Evolutionary conservation across 2,329 filamentous ascomycete genomes (phyloP), one percentile per base, ranked within the genome.

Genomic region (Pestalotiopsis fici): DNA sequence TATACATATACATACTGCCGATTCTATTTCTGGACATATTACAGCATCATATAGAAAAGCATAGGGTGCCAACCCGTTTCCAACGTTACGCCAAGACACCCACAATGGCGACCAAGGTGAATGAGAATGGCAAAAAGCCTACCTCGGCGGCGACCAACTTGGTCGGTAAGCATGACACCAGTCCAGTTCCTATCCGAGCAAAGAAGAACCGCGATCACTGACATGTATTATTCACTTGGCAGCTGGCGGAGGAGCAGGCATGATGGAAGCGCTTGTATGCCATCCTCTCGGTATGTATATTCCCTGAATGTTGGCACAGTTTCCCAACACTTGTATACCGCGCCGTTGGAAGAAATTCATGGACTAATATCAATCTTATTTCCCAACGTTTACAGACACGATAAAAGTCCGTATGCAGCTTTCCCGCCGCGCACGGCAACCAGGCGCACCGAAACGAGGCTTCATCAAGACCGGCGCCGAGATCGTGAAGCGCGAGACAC

Each of bases 371-470:
- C n/a, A 35, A 0, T 11, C 0, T 35, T 31, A 59, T 47, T 23
- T 35, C 6, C 55, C 13, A 21, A 21, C 15, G 6, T 21, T 9
- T 28, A 57, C 71, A 93, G 94, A 98, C 81, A 98, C 95, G 68
- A 97, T 98, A 85, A 98, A 99, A 88, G 96, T 99, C 70, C 94
- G 96, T 74, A 99, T 99, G 97, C 96, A 99, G 84, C 91, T 99
- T 69, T 98, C 96, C 66, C 88, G 92, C 72, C 90, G 96, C 79
- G 94, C 93, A 62, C 88, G 92, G 72, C 88, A 90, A 68, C 94
- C 94, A 66, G 96, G 96, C 69, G 89, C 92, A 79, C 93, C 95
- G 75, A 90, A 91, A 74, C 92, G 94, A 73, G 95, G 96, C 70
- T 99, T 99, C 83, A 79, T 98, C 71, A 85, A 85, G 66, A 99